These are phyloP conservation scores for Phytophthora sp. DNA, from an alignment of 352 stramenopile species.

Conservation along the genomic window DNA sequence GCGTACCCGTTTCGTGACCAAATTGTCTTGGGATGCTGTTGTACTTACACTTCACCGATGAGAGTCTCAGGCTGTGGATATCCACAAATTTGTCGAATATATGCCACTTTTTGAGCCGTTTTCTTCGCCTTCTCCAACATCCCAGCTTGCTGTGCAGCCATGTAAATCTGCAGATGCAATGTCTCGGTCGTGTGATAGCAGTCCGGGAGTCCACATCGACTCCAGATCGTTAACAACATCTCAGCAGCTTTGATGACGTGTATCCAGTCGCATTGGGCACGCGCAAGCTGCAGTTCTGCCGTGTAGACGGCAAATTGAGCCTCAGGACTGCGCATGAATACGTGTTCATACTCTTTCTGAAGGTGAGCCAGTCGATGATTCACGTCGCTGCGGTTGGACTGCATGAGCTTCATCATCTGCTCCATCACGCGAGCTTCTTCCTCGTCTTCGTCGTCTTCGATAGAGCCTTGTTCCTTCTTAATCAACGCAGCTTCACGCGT, in stretches of 20 bases:
- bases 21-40: background rate
- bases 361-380: conserved; percentile 25
- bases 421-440: conserved; percentile 31
- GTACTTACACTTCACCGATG: background rate
- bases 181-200: conserved; percentile 56
- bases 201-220: conserved; percentile 29
- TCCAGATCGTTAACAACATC: conserved; percentile 47
- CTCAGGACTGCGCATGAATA: conserved; percentile 40
- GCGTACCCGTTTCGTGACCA: too few relatives aligned
- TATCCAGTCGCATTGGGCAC: conserved; percentile 30
- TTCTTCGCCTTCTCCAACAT: conserved; percentile 18
- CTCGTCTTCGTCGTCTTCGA: conserved; percentile 9
- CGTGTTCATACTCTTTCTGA: conserved; percentile 6
- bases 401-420: conserved; percentile 42
- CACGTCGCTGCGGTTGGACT: background rate
- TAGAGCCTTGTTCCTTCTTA: background rate
- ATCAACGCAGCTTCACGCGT: conserved; percentile 12
- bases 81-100: conserved; percentile 43
- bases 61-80: conserved; percentile 30
- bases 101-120: conserved; percentile 16
- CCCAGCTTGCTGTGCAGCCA: conserved; percentile 42
- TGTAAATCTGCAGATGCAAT: conserved; percentile 53
- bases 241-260: conserved; percentile 39
- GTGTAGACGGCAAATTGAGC: conserved; percentile 50
- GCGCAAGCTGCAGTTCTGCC: conserved; percentile 48